Percentiles rank a stretch among this genome's conserved stretches.
Conservation (phyloP, 352 stramenopile genomes). For the Thalassiosira pacifica region DNA sequence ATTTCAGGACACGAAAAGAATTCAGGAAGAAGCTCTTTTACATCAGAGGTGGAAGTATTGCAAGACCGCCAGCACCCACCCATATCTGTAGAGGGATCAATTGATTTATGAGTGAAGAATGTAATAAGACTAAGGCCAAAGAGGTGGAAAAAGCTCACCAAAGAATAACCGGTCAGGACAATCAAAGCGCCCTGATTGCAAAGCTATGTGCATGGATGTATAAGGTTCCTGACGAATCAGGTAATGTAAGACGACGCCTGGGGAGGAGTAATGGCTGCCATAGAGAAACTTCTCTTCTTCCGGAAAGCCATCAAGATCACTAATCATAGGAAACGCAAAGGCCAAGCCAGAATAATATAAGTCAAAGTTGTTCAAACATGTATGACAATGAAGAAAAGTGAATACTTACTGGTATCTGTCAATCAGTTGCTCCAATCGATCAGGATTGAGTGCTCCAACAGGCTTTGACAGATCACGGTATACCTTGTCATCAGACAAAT, state of each 20-base stretch:
- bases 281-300: slow-evolving; percentile 92
- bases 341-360: not conserved
- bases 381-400: not conserved
- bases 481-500: slow-evolving; percentile 90
- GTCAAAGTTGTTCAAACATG: not conserved
- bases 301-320: slow-evolving; percentile 86
- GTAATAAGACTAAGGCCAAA: slow-evolving; percentile 38
- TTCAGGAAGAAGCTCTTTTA: slow-evolving; percentile 99
- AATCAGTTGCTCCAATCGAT: slow-evolving; percentile 92
- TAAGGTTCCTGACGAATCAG: slow-evolving; percentile 97
- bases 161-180: slow-evolving; percentile 97
- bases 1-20: slow-evolving; percentile 95
- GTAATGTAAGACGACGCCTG: slow-evolving; percentile 96
- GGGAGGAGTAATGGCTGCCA: slow-evolving; percentile 95
- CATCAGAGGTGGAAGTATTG: slow-evolving; percentile 91
- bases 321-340: slow-evolving; percentile 27
- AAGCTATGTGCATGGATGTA: slow-evolving; percentile 92
- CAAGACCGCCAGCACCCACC: slow-evolving; percentile 63
- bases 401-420: slow-evolving; percentile 90
- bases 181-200: slow-evolving; percentile 98
- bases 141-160: slow-evolving; percentile 83
- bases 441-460: slow-evolving; percentile 95
- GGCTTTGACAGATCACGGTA: slow-evolving; percentile 97
- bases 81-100: slow-evolving; percentile 44
- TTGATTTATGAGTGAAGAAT: slow-evolving; percentile 20